Conservation (phyloP, 2,329 filamentous ascomycete species). For the Ophiocordyceps camponoti-floridani region DNA sequence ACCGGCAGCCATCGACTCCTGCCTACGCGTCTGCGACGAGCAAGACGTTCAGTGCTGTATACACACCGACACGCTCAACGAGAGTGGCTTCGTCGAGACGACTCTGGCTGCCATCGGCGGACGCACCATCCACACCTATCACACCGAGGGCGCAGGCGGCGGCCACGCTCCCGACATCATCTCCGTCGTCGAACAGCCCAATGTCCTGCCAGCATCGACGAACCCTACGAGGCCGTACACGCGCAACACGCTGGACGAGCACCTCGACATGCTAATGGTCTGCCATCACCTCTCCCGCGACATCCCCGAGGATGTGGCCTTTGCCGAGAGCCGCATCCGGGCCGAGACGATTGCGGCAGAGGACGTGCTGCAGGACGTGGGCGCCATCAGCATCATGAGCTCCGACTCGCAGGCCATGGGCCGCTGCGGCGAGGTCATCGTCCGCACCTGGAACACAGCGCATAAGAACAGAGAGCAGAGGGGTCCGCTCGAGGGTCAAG, state of each 20-base stretch:
- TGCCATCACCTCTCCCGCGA: slow-evolving; percentile 87
- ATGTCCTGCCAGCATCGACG: slow-evolving; percentile 79
- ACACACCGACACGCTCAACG: slow-evolving; percentile 90
- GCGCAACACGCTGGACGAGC: slow-evolving; percentile 82
- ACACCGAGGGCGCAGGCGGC: slow-evolving; percentile 88
- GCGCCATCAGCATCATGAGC: slow-evolving; percentile 95
- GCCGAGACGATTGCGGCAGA: slow-evolving; percentile 94
- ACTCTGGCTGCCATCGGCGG: slow-evolving; percentile 73
- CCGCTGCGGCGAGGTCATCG: slow-evolving; percentile 80
- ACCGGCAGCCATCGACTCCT: slow-evolving; percentile 78
- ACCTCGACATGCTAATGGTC: slow-evolving; percentile 97
- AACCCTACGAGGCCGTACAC: slow-evolving; percentile 89
- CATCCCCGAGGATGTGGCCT: slow-evolving; percentile 89
- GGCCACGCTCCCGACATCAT: slow-evolving; percentile 96
- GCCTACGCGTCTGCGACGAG: slow-evolving; percentile 72
- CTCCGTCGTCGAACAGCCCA: slow-evolving; percentile 70
- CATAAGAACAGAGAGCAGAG: slow-evolving; percentile 91
- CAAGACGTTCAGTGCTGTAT: slow-evolving; percentile 86
- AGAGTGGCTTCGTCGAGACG: slow-evolving; percentile 90
- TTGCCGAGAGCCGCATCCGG: slow-evolving; percentile 85
- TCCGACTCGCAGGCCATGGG: slow-evolving; percentile 95
- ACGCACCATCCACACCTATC: slow-evolving; percentile 88
- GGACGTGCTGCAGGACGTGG: slow-evolving; percentile 86
- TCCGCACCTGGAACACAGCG: slow-evolving; percentile 90
- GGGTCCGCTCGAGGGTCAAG: slow-evolving; percentile 58